Evolutionary conservation across 2,329 filamentous ascomycete species (phyloP).

Genomic region (Exophiala sideris): DNA sequence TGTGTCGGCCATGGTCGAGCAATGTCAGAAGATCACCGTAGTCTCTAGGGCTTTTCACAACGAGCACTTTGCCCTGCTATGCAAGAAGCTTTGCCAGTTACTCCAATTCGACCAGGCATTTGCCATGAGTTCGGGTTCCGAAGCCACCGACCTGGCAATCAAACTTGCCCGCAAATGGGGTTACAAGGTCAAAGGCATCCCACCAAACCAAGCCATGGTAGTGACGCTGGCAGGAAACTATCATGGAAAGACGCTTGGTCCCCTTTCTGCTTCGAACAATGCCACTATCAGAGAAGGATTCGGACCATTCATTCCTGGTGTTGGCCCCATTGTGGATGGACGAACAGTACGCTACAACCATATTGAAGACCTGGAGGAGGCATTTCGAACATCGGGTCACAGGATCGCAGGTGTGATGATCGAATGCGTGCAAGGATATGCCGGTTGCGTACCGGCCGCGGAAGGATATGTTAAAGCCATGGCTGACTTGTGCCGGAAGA

Average conservation of each 20-base stretch:
- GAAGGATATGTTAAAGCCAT: background rate
- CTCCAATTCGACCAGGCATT: constrained; percentile 10
- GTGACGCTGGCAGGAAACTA: constrained; percentile 9
- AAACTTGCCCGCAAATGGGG: constrained; percentile 20
- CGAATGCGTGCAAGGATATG: constrained; percentile 6
- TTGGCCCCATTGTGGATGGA: background rate
- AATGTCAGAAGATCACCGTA: constrained; percentile 10
- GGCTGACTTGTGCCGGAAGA: background rate
- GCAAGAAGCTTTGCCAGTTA: constrained; percentile 4
- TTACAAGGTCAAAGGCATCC: constrained; percentile 18
- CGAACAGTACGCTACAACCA: background rate
- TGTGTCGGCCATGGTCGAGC: constrained; percentile 11
- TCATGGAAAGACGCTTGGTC: constrained; percentile 13
- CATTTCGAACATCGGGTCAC: background rate
- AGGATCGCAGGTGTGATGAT: constrained; percentile 3
- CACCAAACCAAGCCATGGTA: constrained; percentile 11
- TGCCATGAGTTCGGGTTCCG: constrained; percentile 18
- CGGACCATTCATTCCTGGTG: background rate
- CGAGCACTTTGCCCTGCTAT: constrained; percentile 12
- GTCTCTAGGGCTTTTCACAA: background rate
- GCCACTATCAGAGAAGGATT: background rate
- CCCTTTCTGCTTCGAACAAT: constrained; percentile 6
- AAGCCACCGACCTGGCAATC: constrained; percentile 16
- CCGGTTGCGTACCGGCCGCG: background rate
- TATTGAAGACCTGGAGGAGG: background rate